Conservation (phyloP, 768 basidiomycete species). For the Tricholoma furcatifolium region DNA sequence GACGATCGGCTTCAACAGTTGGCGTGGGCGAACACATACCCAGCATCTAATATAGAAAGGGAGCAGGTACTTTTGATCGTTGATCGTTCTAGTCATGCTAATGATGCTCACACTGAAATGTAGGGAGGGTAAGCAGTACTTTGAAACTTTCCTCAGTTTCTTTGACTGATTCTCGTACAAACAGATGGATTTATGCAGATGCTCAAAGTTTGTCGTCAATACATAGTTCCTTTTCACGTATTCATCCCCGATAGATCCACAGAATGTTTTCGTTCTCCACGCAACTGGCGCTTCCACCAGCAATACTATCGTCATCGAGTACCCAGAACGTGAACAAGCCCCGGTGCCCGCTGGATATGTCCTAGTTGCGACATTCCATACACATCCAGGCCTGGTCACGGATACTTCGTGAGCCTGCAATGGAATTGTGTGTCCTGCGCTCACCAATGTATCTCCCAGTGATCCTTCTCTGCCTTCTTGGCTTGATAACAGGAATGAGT, state of each 20-base stretch:
- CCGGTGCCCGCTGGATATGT: neutral
- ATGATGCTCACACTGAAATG: neutral
- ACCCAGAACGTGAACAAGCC: neutral
- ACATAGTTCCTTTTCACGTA: neutral
- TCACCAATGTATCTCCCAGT: neutral
- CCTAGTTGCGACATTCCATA: neutral
- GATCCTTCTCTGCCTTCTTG: neutral
- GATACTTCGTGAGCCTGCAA: too few relatives aligned
- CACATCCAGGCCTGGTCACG: neutral
- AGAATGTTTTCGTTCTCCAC: neutral
- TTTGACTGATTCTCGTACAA: neutral
- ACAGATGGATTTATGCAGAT: neutral
- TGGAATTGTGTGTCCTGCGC: neutral
- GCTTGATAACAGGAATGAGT: neutral
- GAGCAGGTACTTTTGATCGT: neutral
- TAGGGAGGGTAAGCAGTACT: neutral
- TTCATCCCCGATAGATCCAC: neutral
- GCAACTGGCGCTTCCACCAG: too few relatives aligned
- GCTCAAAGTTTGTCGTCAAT: neutral
- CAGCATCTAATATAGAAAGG: neutral
- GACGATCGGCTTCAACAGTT: neutral
- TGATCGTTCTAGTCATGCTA: neutral
- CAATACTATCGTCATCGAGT: neutral
- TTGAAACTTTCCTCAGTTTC: too few relatives aligned
- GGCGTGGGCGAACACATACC: neutral